Evolutionary conservation across 176 grass and related monocot genomes (phyloP).

Genomic region (Secale cereale): DNA sequence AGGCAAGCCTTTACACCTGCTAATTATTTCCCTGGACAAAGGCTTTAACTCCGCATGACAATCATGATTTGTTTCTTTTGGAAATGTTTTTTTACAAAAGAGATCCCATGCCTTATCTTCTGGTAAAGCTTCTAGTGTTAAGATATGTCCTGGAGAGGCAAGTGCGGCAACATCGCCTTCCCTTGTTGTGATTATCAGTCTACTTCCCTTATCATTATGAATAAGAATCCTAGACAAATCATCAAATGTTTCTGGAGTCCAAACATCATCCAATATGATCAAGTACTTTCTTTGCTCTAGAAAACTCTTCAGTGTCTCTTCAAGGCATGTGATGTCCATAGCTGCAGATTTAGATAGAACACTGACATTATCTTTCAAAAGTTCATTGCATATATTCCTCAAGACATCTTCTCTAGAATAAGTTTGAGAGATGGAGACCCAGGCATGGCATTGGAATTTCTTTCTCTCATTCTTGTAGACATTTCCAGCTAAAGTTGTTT

Average conservation of each 20-base stretch:
- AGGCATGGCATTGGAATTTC: too few species aligned
- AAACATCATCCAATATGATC: neutral
- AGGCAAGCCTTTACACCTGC: neutral
- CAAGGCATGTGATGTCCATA: neutral
- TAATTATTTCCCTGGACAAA: neutral
- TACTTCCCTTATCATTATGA: neutral
- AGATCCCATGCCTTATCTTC: neutral
- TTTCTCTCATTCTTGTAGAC: neutral
- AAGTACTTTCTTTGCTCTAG: neutral
- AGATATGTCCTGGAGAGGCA: neutral
- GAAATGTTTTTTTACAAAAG: neutral
- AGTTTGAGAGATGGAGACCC: too few species aligned
- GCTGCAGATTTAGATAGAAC: neutral
- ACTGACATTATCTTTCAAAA: neutral
- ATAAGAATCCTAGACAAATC: neutral
- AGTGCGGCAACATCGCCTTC: neutral
- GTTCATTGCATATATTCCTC: neutral
- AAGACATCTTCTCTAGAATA: too few species aligned
- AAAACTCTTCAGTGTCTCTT: neutral
- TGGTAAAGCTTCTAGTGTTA: neutral
- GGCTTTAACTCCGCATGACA: neutral
- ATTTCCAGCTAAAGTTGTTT: neutral
- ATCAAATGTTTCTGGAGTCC: neutral
- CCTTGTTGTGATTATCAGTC: neutral
- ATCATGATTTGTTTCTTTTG: neutral